These are phyloP conservation scores for Trichoderma endophyticum DNA, from an alignment of 2,329 filamentous ascomycete species.

Conservation along the genomic window DNA sequence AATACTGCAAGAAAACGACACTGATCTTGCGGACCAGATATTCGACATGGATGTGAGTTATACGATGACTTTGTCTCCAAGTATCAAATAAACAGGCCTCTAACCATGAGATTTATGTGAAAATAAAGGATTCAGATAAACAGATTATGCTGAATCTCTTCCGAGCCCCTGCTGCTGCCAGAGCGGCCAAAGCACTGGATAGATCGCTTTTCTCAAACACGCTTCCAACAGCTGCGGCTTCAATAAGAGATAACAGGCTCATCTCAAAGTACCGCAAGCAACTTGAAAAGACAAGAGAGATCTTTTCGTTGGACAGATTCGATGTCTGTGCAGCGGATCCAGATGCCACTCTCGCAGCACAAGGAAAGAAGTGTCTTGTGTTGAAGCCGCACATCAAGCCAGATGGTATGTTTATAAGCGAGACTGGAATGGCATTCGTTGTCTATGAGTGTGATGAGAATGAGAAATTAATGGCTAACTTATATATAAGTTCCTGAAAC, in stretches of 20 bases:
- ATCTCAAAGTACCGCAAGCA: conserved; percentile 69
- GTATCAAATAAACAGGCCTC: not conserved
- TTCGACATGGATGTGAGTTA: conserved; percentile 34
- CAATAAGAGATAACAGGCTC: conserved; percentile 69
- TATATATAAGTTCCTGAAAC: conserved; percentile 53
- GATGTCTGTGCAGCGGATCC: conserved; percentile 63
- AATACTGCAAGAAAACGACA: conserved; percentile 22
- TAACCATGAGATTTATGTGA: not conserved
- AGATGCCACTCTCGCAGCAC: conserved; percentile 47
- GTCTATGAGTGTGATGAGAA: not conserved
- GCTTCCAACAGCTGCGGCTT: conserved; percentile 73
- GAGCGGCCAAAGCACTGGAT: conserved; percentile 77
- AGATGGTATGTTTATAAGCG: conserved; percentile 6
- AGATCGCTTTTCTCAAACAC: conserved; percentile 77
- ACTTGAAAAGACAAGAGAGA: conserved; percentile 62
- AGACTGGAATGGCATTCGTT: not conserved
- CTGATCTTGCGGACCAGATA: conserved; percentile 21
- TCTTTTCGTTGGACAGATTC: conserved; percentile 63
- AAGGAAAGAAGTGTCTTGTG: conserved; percentile 61
- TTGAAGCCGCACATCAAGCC: conserved; percentile 54
- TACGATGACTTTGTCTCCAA: not conserved
- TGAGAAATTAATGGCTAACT: not conserved
- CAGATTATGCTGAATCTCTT: conserved; percentile 59
- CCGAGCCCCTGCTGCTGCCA: conserved; percentile 70
- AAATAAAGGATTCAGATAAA: conserved; percentile 27